Percentiles rank a stretch among this genome's conserved stretches.
phyloP scores from a whole-genome alignment of 1,284 basidiomycete species.

The Pseudozyma sp. region DNA sequence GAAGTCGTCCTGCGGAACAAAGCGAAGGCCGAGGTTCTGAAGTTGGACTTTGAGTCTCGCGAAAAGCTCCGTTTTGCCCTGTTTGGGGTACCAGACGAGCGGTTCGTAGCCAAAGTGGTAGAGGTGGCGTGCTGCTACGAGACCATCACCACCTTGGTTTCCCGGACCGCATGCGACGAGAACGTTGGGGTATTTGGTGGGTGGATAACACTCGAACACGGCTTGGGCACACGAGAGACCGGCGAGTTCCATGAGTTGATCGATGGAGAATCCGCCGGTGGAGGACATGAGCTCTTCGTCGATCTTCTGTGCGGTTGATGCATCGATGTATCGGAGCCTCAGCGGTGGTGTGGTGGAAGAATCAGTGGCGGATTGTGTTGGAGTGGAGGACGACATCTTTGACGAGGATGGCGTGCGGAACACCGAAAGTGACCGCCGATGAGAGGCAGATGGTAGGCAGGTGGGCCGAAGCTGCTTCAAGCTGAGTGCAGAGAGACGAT shows the following conservation, averaged over 20 bases:
- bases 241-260: conserved; percentile 96
- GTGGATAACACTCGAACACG: conserved; percentile 80
- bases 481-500: neutral
- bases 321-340: conserved; percentile 59
- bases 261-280: conserved; percentile 58
- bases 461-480: neutral
- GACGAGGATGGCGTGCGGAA: neutral
- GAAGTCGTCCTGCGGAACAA: conserved; percentile 71
- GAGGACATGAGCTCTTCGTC: conserved; percentile 63
- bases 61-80: conserved; percentile 62
- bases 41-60: conserved; percentile 85
- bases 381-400: conserved; percentile 17
- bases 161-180: conserved; percentile 96
- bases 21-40: conserved; percentile 82
- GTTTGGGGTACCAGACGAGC: conserved; percentile 64
- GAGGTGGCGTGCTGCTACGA: conserved; percentile 94
- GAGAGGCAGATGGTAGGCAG: neutral
- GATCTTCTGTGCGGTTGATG: conserved; percentile 54
- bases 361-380: neutral
- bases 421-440: neutral
- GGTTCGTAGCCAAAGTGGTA: conserved; percentile 65
- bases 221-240: conserved; percentile 94
- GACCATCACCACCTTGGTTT: conserved; percentile 85
- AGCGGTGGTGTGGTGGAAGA: conserved; percentile 12
- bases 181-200: conserved; percentile 77